These are phyloP conservation scores for Lodderomyces theae DNA, from an alignment of 1,139 yeast genomes.

Conservation along the genomic window DNA sequence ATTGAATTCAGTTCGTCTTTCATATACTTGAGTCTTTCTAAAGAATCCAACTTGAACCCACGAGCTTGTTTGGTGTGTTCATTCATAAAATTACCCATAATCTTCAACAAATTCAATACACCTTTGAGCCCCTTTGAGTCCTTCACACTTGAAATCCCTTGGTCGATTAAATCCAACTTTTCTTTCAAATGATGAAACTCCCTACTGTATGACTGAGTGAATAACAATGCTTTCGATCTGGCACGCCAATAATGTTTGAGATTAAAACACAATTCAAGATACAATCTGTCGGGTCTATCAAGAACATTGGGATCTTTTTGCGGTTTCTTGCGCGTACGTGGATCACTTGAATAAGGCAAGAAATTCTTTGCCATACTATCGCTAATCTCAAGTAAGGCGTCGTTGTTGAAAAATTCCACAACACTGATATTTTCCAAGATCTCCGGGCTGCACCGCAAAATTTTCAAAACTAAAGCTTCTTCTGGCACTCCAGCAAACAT, in stretches of 20 bases:
- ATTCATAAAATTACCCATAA: slow-evolving; percentile 93
- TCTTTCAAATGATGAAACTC: slow-evolving; percentile 69
- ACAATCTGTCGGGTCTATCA: slow-evolving; percentile 79
- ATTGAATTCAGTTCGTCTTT: slow-evolving; percentile 77
- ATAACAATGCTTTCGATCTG: slow-evolving; percentile 72
- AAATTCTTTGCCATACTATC: slow-evolving; percentile 62
- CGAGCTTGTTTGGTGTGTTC: slow-evolving; percentile 73
- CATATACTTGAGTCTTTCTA: slow-evolving; percentile 79
- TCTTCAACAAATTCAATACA: slow-evolving; percentile 71
- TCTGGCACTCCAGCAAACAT: slow-evolving; percentile 65
- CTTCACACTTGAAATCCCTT: slow-evolving; percentile 60
- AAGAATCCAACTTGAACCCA: slow-evolving; percentile 81
- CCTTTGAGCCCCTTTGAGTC: slow-evolving; percentile 63
- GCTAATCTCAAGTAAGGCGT: slow-evolving; percentile 70
- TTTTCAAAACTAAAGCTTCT: slow-evolving; percentile 59
- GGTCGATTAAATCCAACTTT: slow-evolving; percentile 65
- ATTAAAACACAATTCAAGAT: slow-evolving; percentile 73
- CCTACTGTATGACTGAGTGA: slow-evolving; percentile 64
- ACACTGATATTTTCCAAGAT: slow-evolving; percentile 67
- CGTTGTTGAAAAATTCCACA: slow-evolving; percentile 77
- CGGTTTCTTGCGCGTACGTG: slow-evolving; percentile 39
- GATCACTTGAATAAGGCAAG: slow-evolving; percentile 67
- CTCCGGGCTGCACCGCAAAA: slow-evolving; percentile 70
- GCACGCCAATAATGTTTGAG: slow-evolving; percentile 82
- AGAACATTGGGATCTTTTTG: slow-evolving; percentile 59